Conservation (phyloP, 2,329 filamentous ascomycete species). For the Scedosporium dehoogii region DNA sequence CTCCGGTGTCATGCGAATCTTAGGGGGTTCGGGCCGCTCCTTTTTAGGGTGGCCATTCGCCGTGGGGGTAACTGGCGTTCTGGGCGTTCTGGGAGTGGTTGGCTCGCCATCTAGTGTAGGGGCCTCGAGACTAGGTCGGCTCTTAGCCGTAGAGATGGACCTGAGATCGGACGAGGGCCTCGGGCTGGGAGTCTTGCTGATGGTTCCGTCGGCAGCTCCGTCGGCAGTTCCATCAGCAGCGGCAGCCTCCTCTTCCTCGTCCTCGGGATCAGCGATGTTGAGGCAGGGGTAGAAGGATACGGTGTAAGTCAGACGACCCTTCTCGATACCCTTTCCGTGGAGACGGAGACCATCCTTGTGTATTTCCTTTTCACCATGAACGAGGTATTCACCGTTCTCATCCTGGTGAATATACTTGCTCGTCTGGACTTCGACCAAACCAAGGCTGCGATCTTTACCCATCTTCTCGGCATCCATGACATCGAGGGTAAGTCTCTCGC, state of each 20-base stretch:
- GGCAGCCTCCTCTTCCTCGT: slow-evolving; percentile 56
- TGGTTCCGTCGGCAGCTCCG: slow-evolving; percentile 7
- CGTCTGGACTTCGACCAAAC: slow-evolving; percentile 66
- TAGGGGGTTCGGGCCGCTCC: slow-evolving; percentile 45
- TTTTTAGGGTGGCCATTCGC: slow-evolving; percentile 39
- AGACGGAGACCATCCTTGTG: slow-evolving; percentile 62
- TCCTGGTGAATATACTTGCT: slow-evolving; percentile 71
- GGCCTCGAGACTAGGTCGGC: slow-evolving; percentile 1
- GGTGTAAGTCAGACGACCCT: slow-evolving; percentile 75
- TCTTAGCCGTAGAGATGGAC: neutral
- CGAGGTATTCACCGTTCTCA: slow-evolving; percentile 70
- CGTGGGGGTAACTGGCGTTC: slow-evolving; percentile 29
- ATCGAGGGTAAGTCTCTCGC: slow-evolving; percentile 79
- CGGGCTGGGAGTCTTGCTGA: slow-evolving; percentile 4
- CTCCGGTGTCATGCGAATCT: slow-evolving; percentile 67
- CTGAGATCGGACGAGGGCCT: neutral
- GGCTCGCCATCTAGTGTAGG: neutral
- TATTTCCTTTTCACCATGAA: slow-evolving; percentile 64
- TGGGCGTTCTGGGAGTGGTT: slow-evolving; percentile 16
- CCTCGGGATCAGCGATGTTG: slow-evolving; percentile 79
- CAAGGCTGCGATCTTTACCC: slow-evolving; percentile 81
- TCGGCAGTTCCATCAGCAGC: slow-evolving; percentile 19
- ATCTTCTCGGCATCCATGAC: slow-evolving; percentile 96
- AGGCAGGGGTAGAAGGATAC: slow-evolving; percentile 84
- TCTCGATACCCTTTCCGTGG: slow-evolving; percentile 61